Evolutionary conservation across 176 grass and related monocot genomes (phyloP).

Genomic region (Puya raimondii): DNA sequence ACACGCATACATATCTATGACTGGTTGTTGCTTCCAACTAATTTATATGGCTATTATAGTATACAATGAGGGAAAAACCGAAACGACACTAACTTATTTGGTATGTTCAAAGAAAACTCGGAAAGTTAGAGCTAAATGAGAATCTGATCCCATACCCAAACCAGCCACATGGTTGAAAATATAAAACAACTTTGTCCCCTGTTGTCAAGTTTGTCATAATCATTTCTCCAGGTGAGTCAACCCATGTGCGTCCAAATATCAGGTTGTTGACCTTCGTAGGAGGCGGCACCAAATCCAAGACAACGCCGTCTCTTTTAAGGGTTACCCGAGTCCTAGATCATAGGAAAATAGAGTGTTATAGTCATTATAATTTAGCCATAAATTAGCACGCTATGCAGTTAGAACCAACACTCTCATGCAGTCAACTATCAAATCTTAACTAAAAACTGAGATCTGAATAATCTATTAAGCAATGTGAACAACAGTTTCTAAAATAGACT

Average conservation of each 20-base stretch:
- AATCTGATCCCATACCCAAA: constrained; percentile 56
- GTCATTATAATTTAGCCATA: neutral
- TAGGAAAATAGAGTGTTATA: neutral
- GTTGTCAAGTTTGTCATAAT: constrained; percentile 76
- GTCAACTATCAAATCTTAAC: neutral
- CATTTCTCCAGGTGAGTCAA: constrained; percentile 83
- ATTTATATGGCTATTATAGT: neutral
- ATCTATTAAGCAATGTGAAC: neutral
- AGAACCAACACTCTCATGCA: neutral
- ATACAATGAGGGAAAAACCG: neutral
- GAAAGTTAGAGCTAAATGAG: neutral
- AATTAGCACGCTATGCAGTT: neutral
- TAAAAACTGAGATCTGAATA: too few species aligned
- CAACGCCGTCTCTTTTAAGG: constrained; percentile 67
- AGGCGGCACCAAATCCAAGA: constrained; percentile 81
- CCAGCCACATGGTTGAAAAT: constrained; percentile 92
- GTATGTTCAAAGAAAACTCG: constrained; percentile 3
- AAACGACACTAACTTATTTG: neutral
- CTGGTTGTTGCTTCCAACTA: neutral
- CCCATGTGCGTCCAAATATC: constrained; percentile 91
- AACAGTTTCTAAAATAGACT: neutral
- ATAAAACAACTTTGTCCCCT: constrained; percentile 85
- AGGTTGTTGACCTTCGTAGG: constrained; percentile 82
- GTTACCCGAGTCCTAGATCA: constrained; percentile 58
- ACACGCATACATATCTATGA: too few species aligned